These are phyloP conservation scores for Fusarium transvaalense DNA, from an alignment of 2,329 filamentous ascomycete genomes.

Conservation along the genomic window DNA sequence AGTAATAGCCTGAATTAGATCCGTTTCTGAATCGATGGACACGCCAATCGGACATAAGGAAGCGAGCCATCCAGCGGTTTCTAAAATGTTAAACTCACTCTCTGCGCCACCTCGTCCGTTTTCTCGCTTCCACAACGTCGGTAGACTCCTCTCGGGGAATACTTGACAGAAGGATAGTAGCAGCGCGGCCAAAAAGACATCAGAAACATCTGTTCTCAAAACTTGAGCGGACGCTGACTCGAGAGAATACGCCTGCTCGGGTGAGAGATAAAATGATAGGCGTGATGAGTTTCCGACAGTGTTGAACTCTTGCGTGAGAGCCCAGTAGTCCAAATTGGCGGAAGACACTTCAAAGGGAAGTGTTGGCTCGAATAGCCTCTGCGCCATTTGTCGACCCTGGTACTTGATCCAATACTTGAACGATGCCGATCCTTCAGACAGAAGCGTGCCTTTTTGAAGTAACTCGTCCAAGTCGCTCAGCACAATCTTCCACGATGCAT, in stretches of 20 bases:
- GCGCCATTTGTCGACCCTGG: slow-evolving; percentile 56
- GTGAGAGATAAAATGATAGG: slow-evolving; percentile 58
- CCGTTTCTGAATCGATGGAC: slow-evolving; percentile 58
- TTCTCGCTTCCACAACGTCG: slow-evolving; percentile 68
- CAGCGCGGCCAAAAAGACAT: slow-evolving; percentile 67
- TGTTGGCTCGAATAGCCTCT: slow-evolving; percentile 47
- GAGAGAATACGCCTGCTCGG: slow-evolving; percentile 59
- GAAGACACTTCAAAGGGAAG: slow-evolving; percentile 57
- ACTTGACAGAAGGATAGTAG: slow-evolving; percentile 67
- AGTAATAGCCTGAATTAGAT: slow-evolving; percentile 65
- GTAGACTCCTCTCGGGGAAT: slow-evolving; percentile 64
- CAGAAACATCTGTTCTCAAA: slow-evolving; percentile 64
- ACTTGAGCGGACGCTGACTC: slow-evolving; percentile 59
- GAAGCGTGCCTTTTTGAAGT: slow-evolving; percentile 58
- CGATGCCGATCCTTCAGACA: slow-evolving; percentile 60
- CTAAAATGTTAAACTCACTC: slow-evolving; percentile 63
- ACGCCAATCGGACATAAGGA: slow-evolving; percentile 65
- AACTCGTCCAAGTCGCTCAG: slow-evolving; percentile 64
- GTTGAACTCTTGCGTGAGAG: slow-evolving; percentile 57
- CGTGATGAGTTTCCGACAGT: slow-evolving; percentile 60
- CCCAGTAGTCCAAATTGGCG: slow-evolving; percentile 63
- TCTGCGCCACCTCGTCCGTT: slow-evolving; percentile 61
- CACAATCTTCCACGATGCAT: slow-evolving; percentile 64
- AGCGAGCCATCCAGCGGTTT: slow-evolving; percentile 73
- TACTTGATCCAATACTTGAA: slow-evolving; percentile 65